Conservation (phyloP, 148 eudicot genomes). For the Vaccinium vitisidaea region DNA sequence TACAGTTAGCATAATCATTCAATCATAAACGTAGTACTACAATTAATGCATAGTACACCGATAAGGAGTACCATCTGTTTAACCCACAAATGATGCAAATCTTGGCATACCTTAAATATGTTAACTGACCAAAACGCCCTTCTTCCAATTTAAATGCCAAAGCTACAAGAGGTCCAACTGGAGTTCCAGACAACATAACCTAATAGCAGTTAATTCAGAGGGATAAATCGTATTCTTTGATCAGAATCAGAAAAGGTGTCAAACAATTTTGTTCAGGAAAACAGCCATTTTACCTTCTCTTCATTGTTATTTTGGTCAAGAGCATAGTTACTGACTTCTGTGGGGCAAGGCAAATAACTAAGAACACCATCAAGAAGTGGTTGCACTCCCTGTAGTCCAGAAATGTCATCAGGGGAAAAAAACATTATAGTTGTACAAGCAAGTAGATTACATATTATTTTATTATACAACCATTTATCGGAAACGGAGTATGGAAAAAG, state of each 20-base stretch:
- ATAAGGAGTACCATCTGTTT: conserved; percentile 8
- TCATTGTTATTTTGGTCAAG: conserved; percentile 88
- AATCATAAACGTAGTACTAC: not conserved
- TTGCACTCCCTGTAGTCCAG: conserved; percentile 76
- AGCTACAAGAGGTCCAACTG: conserved; percentile 85
- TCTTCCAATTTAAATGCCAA: conserved; percentile 96
- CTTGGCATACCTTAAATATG: conserved; percentile 68
- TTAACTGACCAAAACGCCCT: conserved; percentile 91
- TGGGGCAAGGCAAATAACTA: conserved; percentile 81
- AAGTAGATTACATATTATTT: not conserved
- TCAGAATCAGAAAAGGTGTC: conserved; percentile 4
- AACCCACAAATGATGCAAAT: not conserved
- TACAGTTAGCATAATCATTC: conserved; percentile 14
- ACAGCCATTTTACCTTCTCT: conserved; percentile 60
- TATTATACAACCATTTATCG: not conserved
- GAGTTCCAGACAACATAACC: conserved; percentile 74
- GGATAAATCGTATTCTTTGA: not conserved
- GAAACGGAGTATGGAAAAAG: not conserved
- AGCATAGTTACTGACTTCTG: conserved; percentile 86
- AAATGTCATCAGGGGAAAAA: not conserved
- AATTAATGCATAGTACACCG: not conserved
- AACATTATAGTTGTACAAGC: conserved; percentile 3
- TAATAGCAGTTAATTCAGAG: conserved; percentile 26
- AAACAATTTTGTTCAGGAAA: conserved; percentile 8
- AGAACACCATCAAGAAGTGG: conserved; percentile 96